phyloP scores from a whole-genome alignment of 257 asterid genomes.

The Solanum ahanhuiri region DNA sequence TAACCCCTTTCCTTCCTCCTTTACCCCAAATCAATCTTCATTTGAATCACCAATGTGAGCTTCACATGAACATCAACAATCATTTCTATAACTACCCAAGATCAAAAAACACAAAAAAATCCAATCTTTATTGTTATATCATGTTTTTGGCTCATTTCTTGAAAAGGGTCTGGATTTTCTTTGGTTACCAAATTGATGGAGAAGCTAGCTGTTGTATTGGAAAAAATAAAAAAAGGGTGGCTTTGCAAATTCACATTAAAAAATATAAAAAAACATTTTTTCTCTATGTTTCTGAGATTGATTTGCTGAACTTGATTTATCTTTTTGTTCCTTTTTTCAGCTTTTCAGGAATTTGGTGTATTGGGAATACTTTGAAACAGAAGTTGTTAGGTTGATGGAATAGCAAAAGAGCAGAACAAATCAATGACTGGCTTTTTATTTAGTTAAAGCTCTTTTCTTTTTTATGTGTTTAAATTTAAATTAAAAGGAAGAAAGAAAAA shows the following conservation, averaged over 20 bases:
- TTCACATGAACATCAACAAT: conserved; percentile 11
- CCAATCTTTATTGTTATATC: background rate
- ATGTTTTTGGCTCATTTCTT: background rate
- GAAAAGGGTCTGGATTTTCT: background rate
- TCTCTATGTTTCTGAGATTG: background rate
- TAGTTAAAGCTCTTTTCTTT: conserved; percentile 1
- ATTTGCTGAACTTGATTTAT: conserved; percentile 12
- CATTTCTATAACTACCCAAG: background rate
- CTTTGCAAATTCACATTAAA: conserved; percentile 2
- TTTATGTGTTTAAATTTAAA: background rate
- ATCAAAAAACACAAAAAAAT: background rate
- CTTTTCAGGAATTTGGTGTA: conserved; percentile 5
- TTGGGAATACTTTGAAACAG: conserved; percentile 4
- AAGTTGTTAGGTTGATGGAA: conserved; percentile 25
- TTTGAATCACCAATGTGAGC: conserved; percentile 13
- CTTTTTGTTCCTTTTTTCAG: background rate
- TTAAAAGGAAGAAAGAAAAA: background rate
- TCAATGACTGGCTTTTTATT: conserved; percentile 13
- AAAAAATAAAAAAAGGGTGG: background rate
- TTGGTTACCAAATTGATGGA: background rate
- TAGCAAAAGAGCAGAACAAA: conserved; percentile 10
- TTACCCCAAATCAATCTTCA: conserved; percentile 35
- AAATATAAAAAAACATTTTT: background rate
- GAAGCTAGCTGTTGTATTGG: background rate
- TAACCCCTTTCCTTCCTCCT: background rate